A percentile compares a stretch with the other conserved stretches of the same genome.
Evolutionary conservation across 1,284 basidiomycete genomes (phyloP).

Genomic region (Ustilago curta): DNA sequence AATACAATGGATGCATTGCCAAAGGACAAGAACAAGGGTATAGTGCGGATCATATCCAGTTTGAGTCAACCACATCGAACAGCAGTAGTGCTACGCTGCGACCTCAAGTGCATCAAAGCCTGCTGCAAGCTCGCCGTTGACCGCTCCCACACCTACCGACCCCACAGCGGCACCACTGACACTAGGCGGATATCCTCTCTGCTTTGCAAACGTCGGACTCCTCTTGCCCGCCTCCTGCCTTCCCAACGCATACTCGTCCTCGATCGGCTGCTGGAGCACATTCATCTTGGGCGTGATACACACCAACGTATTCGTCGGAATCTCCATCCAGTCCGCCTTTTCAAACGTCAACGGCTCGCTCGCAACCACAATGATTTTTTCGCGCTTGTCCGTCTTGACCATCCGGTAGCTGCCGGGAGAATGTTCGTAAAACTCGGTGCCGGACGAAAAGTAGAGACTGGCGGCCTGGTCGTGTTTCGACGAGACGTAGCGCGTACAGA

Average conservation of each 20-base stretch:
- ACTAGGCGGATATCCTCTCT: conserved; percentile 52
- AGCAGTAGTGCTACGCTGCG: neutral
- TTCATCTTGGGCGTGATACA: conserved; percentile 76
- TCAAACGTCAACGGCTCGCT: conserved; percentile 73
- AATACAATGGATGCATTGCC: neutral
- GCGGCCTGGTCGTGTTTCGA: conserved; percentile 91
- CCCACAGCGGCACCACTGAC: conserved; percentile 26
- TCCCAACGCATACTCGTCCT: conserved; percentile 77
- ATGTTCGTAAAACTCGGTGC: conserved; percentile 89
- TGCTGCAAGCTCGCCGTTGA: too few relatives aligned
- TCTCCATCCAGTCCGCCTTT: conserved; percentile 95
- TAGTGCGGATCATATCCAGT: neutral
- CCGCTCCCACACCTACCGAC: too few relatives aligned
- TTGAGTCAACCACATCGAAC: too few relatives aligned
- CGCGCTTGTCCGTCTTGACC: conserved; percentile 92
- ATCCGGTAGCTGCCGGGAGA: conserved; percentile 59
- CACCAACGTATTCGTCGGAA: conserved; percentile 90
- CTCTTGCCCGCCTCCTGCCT: conserved; percentile 17
- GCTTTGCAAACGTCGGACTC: conserved; percentile 52
- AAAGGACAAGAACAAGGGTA: conserved; percentile 2
- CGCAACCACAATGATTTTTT: conserved; percentile 84
- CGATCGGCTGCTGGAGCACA: conserved; percentile 89
- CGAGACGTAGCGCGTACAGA: conserved; percentile 94
- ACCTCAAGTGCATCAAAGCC: too few relatives aligned
- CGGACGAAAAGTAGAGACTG: conserved; percentile 93